Evolutionary conservation across 1,284 basidiomycete genomes (phyloP), one percentile per base, ranked within the genome.

Genomic region (Limonomyces culmigenus): DNA sequence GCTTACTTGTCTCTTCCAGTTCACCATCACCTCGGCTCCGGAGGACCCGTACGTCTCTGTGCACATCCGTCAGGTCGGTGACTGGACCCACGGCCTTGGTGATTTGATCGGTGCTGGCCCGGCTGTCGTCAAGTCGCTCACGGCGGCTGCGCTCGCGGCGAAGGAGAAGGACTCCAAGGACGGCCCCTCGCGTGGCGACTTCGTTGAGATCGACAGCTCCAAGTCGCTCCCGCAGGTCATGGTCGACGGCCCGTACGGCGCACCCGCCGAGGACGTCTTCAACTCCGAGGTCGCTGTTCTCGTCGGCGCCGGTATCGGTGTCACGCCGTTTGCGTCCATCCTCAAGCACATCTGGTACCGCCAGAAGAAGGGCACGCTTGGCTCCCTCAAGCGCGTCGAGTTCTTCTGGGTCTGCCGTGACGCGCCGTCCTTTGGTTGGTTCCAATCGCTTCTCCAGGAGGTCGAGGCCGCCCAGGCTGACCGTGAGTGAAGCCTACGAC

Each of bases 281-380:
- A 67, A 73, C 34, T 69, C 68, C 38, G 81, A 92, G 49, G 83
- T 89, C 38, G 87, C 84, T 33, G 65, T 92, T 14, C 63, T 92
- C 37, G 67, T 93, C 42, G 87, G 85, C 43, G 84, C 84, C 43
- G 87, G 88, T 56, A 91, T 92, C 46, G 88, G 84, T 60, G 77
- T 84, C 34, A 89, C 85, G 2, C 87, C 88, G 1, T 92, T 92
- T 50, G 84, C 85, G 0, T 86, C 83, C 19, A 89, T 91, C 47
- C 60, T 92, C 43, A 91, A 89, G 60, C 81, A 91, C 50, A 86
- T 92, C 42, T 91, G 86, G 87, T 88, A 89, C 59, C 74, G 74
- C 46, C 85, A 89, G 53, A 75, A 74, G 56, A 67, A 65, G 41
- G 75, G 78, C 23, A 67, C 72, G 38, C 60, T 88, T 27, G 80